A percentile compares a stretch with the other conserved stretches of the same genome.
Conservation (phyloP, 176 grass and related monocot genomes). For the Aegilops speltoides region DNA sequence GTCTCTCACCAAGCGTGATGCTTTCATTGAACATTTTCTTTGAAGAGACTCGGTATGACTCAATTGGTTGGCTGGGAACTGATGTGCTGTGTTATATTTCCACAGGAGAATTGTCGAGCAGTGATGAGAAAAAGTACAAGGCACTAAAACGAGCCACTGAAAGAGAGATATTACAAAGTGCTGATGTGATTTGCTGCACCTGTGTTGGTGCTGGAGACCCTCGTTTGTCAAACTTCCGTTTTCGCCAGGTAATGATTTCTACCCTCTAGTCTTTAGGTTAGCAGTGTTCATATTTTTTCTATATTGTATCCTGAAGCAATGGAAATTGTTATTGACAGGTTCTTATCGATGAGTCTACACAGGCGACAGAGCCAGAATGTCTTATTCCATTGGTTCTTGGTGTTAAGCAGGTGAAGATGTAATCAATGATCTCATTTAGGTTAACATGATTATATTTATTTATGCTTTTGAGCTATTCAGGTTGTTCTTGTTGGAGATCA, state of each 20-base stretch:
- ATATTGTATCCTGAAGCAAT: not conserved
- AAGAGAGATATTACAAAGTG: slow-evolving; percentile 99
- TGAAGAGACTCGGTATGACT: not conserved
- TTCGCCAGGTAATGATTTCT: slow-evolving; percentile 72
- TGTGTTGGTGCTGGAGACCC: slow-evolving; percentile 99
- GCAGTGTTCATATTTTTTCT: not conserved
- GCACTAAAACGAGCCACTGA: slow-evolving; percentile 97
- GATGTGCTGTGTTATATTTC: slow-evolving; percentile 12
- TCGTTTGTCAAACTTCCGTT: slow-evolving; percentile 92
- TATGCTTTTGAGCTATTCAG: slow-evolving; percentile 34
- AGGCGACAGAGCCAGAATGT: slow-evolving; percentile 92
- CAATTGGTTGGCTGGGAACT: not conserved
- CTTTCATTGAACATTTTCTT: not conserved
- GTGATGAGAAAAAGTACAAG: slow-evolving; percentile 99
- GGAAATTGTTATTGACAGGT: slow-evolving; percentile 54
- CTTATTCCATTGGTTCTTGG: slow-evolving; percentile 98
- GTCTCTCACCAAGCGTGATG: not conserved
- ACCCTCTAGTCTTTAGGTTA: not conserved
- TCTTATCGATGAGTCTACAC: slow-evolving; percentile 99
- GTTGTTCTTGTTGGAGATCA: slow-evolving; percentile 99
- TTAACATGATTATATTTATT: slow-evolving; percentile 19
- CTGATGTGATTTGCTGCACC: slow-evolving; percentile 99
- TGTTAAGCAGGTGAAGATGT: slow-evolving; percentile 87
- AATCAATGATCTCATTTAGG: not conserved
- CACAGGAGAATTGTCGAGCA: slow-evolving; percentile 92